A percentile compares a stretch with the other conserved stretches of the same genome.
phyloP scores from a whole-genome alignment of 164 flowering plant species.

The Magnolia kwangsiensis region DNA sequence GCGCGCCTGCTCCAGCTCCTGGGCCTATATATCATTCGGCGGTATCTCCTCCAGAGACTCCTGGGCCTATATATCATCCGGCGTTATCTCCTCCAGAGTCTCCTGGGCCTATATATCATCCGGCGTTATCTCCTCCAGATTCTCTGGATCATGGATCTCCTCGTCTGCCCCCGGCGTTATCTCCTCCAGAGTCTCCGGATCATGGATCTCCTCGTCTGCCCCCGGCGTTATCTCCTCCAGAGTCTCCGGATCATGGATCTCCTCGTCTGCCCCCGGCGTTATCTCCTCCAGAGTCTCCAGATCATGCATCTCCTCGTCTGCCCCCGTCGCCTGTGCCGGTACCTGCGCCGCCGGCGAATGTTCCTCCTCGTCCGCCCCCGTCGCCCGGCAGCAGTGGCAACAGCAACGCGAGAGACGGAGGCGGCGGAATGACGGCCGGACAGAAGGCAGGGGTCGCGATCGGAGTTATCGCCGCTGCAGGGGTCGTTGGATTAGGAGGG shows the following conservation, averaged over 20 bases:
- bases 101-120: not conserved
- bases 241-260: not conserved
- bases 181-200: not conserved
- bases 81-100: not conserved
- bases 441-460: constrained; percentile 23
- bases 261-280: not conserved
- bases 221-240: not conserved
- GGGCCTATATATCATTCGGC: not conserved
- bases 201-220: not conserved
- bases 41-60: not conserved
- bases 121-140: not conserved
- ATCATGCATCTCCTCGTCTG: not conserved
- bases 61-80: no score
- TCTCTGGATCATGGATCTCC: not conserved
- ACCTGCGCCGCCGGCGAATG: not conserved
- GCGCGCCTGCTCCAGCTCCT: not conserved
- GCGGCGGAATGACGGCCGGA: constrained; percentile 18
- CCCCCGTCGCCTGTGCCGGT: not conserved
- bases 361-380: not conserved
- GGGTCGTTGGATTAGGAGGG: constrained; percentile 12
- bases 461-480: constrained; percentile 21
- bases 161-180: not conserved
- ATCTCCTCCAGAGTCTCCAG: not conserved
- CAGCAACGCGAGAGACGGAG: not conserved
- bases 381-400: not conserved